Conservation (phyloP, 495 filamentous ascomycete genomes). For the Penicillium angulare region DNA sequence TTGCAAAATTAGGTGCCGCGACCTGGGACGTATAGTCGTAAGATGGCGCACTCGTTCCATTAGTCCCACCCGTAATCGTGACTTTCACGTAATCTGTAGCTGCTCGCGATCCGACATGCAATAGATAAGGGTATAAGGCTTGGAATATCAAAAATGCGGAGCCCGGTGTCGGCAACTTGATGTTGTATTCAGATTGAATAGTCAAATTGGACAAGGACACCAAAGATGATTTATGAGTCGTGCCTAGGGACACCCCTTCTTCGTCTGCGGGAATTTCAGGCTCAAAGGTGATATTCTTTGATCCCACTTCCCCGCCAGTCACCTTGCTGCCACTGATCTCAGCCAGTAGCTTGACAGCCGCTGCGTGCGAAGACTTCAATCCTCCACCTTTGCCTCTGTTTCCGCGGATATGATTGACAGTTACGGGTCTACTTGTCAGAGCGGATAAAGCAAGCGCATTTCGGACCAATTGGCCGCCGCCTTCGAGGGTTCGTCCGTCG, state of each 20-base stretch:
- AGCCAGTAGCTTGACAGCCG: conserved; percentile 65
- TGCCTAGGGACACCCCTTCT: background rate
- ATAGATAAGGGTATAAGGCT: conserved; percentile 73
- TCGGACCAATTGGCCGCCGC: conserved; percentile 80
- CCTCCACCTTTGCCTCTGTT: conserved; percentile 60
- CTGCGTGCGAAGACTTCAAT: conserved; percentile 73
- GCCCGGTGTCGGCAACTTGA: conserved; percentile 34
- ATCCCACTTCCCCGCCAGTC: conserved; percentile 54
- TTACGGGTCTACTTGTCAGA: conserved; percentile 61
- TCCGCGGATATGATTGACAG: conserved; percentile 67
- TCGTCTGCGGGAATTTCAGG: conserved; percentile 23
- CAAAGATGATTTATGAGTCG: background rate
- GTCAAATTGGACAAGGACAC: conserved; percentile 9
- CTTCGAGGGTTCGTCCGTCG: conserved; percentile 75
- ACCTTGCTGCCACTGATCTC: conserved; percentile 59
- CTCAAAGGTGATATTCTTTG: conserved; percentile 51
- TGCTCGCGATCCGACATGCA: conserved; percentile 50
- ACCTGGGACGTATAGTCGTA: conserved; percentile 79
- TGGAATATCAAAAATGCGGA: conserved; percentile 73
- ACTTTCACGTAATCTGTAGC: conserved; percentile 45
- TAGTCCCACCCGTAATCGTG: conserved; percentile 74
- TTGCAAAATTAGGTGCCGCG: conserved; percentile 65
- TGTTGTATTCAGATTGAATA: conserved; percentile 29
- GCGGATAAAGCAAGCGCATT: conserved; percentile 68
- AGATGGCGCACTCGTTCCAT: conserved; percentile 67